Evolutionary conservation across 78 protist species (phyloP).

Genomic region (Speleostelium caveatum): DNA sequence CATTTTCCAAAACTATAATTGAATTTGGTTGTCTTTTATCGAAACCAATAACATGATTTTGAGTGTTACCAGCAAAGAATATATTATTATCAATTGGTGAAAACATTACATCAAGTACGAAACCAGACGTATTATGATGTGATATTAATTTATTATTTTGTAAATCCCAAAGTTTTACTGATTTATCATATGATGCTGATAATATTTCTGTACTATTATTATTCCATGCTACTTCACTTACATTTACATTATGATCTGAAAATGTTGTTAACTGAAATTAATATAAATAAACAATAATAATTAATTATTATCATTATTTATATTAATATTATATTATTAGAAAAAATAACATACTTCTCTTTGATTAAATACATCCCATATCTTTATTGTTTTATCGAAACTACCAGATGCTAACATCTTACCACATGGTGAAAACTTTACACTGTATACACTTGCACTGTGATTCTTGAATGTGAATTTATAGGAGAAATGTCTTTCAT

Average conservation of each 20-base stretch:
- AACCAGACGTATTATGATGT: slow-evolving; percentile 49
- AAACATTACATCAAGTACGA: slow-evolving; percentile 58
- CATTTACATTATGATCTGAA: slow-evolving; percentile 58
- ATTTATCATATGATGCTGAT: slow-evolving; percentile 77
- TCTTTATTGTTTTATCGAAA: slow-evolving; percentile 79
- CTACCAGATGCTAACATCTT: slow-evolving; percentile 82
- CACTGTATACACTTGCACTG: slow-evolving; percentile 82
- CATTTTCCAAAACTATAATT: slow-evolving; percentile 37
- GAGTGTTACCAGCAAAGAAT: slow-evolving; percentile 74
- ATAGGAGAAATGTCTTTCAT: slow-evolving; percentile 78
- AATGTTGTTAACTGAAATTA: slow-evolving; percentile 60
- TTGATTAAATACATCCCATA: slow-evolving; percentile 73
- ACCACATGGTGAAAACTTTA: slow-evolving; percentile 82
- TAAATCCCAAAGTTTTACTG: slow-evolving; percentile 84
- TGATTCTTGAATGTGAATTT: slow-evolving; percentile 82
- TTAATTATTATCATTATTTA: neutral
- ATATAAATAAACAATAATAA: neutral
- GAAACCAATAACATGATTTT: slow-evolving; percentile 47
- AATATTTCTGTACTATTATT: slow-evolving; percentile 47
- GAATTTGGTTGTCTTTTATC: slow-evolving; percentile 74
- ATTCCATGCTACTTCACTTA: slow-evolving; percentile 76
- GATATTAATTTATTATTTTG: slow-evolving; percentile 1
- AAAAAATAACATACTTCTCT: slow-evolving; percentile 17
- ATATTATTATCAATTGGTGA: slow-evolving; percentile 71
- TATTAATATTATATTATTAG: too few species aligned